Evolutionary conservation across 2,329 filamentous ascomycete species (phyloP).

Genomic region (Byssoonygena ceratinophila): DNA sequence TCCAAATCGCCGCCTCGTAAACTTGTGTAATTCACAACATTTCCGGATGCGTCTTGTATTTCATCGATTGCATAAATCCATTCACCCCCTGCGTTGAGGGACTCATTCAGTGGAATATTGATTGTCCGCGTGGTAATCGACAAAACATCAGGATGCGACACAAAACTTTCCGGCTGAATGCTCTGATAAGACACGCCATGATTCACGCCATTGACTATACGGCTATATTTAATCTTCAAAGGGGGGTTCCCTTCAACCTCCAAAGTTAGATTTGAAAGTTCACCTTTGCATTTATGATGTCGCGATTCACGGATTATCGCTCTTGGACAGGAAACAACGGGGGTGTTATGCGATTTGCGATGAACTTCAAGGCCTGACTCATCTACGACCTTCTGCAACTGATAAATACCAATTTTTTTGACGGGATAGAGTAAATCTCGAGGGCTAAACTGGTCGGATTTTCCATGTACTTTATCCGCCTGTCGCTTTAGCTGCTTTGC

Average conservation of each 20-base stretch:
- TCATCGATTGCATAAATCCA: slow-evolving; percentile 91
- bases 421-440: slow-evolving; percentile 62
- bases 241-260: slow-evolving; percentile 83
- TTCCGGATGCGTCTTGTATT: slow-evolving; percentile 82
- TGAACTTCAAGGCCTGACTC: slow-evolving; percentile 91
- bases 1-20: slow-evolving; percentile 56
- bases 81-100: slow-evolving; percentile 63
- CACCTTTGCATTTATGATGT: slow-evolving; percentile 66
- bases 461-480: slow-evolving; percentile 48
- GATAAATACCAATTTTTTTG: slow-evolving; percentile 81
- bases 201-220: slow-evolving; percentile 71
- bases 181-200: slow-evolving; percentile 84
- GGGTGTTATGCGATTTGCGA: slow-evolving; percentile 60
- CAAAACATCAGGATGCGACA: slow-evolving; percentile 57
- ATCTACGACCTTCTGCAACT: slow-evolving; percentile 74
- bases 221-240: slow-evolving; percentile 83
- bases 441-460: slow-evolving; percentile 42
- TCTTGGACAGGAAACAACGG: slow-evolving; percentile 76
- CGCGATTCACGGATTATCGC: slow-evolving; percentile 59
- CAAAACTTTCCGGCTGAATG: slow-evolving; percentile 77
- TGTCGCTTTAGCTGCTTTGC: slow-evolving; percentile 64
- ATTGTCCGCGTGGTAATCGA: slow-evolving; percentile 73
- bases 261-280: slow-evolving; percentile 74
- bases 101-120: slow-evolving; percentile 78
- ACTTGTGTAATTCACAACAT: slow-evolving; percentile 59